A percentile compares a stretch with the other conserved stretches of the same genome.
phyloP scores from a whole-genome alignment of 768 basidiomycete species.

The Kwoniella europaea region DNA sequence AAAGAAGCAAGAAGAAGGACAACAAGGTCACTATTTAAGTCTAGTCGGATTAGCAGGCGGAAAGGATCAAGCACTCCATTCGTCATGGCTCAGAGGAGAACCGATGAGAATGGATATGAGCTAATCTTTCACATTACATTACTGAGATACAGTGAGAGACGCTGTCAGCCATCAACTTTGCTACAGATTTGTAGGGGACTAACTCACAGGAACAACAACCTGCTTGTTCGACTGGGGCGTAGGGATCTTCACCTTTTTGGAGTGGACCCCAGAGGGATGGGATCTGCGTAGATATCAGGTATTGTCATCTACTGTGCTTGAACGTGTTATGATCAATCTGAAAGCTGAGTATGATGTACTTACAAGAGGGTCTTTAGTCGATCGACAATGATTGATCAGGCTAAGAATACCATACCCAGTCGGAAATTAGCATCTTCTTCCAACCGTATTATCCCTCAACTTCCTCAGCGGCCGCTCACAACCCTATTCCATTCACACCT shows the following conservation, averaged over 20 bases:
- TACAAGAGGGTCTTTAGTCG: slow-evolving; percentile 73
- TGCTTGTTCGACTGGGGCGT: slow-evolving; percentile 71
- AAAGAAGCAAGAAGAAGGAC: too few relatives aligned
- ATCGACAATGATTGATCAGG: slow-evolving; percentile 92
- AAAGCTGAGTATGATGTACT: slow-evolving; percentile 11
- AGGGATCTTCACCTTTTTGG: slow-evolving; percentile 89
- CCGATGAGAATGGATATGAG: too few relatives aligned
- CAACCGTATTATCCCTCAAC: background rate
- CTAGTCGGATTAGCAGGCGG: too few relatives aligned
- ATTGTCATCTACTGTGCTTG: too few relatives aligned
- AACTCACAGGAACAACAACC: slow-evolving; percentile 51
- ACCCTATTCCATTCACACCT: too few relatives aligned
- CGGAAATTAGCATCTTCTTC: background rate
- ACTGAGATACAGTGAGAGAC: background rate
- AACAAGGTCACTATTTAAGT: too few relatives aligned
- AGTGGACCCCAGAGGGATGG: slow-evolving; percentile 99
- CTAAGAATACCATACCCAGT: slow-evolving; percentile 59
- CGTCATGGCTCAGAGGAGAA: too few relatives aligned
- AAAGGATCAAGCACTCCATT: too few relatives aligned
- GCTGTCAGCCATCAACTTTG: background rate
- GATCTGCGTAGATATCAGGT: slow-evolving; percentile 63
- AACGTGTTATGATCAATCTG: too few relatives aligned
- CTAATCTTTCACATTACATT: background rate
- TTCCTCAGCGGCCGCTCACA: too few relatives aligned
- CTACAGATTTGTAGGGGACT: background rate